Conservation (phyloP, 371 early-diverging fungal species). For the Mortierella sp. region DNA sequence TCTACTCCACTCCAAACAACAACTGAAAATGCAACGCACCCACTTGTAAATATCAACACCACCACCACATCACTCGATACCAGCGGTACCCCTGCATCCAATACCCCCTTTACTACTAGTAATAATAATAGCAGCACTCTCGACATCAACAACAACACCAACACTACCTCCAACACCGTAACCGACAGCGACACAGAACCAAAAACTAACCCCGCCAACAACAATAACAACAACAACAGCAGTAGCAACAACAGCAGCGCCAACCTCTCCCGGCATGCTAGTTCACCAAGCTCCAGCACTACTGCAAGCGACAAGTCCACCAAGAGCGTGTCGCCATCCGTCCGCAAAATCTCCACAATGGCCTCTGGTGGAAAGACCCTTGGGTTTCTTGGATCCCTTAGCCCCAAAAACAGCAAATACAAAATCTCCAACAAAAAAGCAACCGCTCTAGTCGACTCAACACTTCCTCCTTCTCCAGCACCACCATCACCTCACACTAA, state of each 20-base stretch:
- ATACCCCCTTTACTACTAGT: slow-evolving; percentile 13
- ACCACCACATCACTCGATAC: slow-evolving; percentile 2
- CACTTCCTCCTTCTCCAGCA: slow-evolving; percentile 1
- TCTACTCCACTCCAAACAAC: not conserved
- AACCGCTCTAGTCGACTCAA: not conserved
- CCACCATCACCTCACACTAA: not conserved
- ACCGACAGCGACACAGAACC: not conserved
- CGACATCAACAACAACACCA: slow-evolving; percentile 8
- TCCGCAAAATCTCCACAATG: slow-evolving; percentile 12
- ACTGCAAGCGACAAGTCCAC: not conserved
- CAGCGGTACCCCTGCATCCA: slow-evolving; percentile 13
- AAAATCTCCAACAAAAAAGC: slow-evolving; percentile 16
- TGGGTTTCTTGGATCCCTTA: slow-evolving; percentile 38
- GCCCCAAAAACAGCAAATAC: slow-evolving; percentile 40
- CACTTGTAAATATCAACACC: slow-evolving; percentile 19
- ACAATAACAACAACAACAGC: not conserved
- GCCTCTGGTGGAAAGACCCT: slow-evolving; percentile 22
- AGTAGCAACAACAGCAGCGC: slow-evolving; percentile 1
- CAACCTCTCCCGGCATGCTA: not conserved
- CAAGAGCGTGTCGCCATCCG: slow-evolving; percentile 2
- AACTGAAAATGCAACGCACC: not conserved
- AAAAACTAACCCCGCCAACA: not conserved
- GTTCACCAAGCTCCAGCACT: not conserved
- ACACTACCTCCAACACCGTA: not conserved
- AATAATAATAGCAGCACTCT: slow-evolving; percentile 22